Evolutionary conservation across 1,284 basidiomycete genomes (phyloP).

Genomic region (Ceratobasidium sp.): DNA sequence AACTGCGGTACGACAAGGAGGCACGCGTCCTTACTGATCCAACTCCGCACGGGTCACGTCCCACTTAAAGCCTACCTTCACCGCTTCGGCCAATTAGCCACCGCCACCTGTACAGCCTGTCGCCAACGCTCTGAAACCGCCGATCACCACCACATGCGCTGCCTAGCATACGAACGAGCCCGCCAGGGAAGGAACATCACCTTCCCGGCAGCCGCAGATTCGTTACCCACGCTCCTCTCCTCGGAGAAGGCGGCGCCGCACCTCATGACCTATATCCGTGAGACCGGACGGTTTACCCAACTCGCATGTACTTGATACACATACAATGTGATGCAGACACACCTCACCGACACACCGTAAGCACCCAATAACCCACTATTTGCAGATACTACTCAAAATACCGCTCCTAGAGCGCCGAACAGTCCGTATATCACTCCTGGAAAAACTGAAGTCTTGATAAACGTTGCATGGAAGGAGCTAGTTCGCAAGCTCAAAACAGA

Average conservation of each 20-base stretch:
- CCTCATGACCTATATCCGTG: constrained; percentile 6
- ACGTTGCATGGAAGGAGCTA: constrained; percentile 15
- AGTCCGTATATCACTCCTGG: background rate
- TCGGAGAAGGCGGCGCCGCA: constrained; percentile 2
- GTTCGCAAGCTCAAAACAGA: constrained; percentile 17
- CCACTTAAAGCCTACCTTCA: no score
- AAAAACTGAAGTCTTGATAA: background rate
- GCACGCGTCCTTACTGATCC: no score
- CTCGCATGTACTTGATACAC: background rate
- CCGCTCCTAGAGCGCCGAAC: constrained; percentile 10
- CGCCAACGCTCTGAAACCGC: background rate
- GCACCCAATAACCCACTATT: background rate
- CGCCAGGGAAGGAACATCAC: background rate
- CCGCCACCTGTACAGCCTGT: constrained; percentile 8
- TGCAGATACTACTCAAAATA: background rate
- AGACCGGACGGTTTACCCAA: background rate
- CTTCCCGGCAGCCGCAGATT: background rate
- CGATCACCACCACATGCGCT: constrained; percentile 5
- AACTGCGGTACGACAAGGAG: no score
- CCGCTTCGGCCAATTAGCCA: background rate
- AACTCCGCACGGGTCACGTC: no score
- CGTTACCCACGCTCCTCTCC: background rate
- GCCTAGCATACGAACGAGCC: background rate
- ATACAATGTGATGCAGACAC: background rate
- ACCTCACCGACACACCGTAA: background rate